A percentile compares a stretch with the other conserved stretches of the same genome.
phyloP scores from a whole-genome alignment of 1,284 basidiomycete species.

The Boletus nobilissimus region DNA sequence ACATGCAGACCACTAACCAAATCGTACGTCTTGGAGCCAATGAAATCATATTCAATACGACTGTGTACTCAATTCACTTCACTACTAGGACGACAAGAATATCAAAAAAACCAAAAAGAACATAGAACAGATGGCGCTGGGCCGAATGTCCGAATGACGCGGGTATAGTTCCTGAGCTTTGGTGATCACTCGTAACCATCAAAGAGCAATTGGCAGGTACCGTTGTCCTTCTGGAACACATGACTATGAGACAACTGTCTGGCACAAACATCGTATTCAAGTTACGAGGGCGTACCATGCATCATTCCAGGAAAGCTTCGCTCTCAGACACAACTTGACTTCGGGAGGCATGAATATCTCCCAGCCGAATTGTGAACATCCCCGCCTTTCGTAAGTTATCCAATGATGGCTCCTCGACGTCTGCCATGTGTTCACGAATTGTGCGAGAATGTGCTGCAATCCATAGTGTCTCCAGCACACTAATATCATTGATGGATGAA shows the following conservation, averaged over 20 bases:
- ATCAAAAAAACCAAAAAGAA: too few relatives aligned
- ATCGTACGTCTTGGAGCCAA: too few relatives aligned
- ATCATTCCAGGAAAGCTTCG: not conserved
- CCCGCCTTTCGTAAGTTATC: constrained; percentile 1
- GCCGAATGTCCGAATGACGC: too few relatives aligned
- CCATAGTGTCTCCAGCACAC: not conserved
- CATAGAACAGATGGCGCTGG: too few relatives aligned
- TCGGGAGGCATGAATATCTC: not conserved
- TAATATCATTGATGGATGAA: not conserved
- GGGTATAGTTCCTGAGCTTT: too few relatives aligned
- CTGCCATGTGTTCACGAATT: not conserved
- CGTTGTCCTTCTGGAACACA: too few relatives aligned
- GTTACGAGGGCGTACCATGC: not conserved
- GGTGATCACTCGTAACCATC: too few relatives aligned
- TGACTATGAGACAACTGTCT: not conserved
- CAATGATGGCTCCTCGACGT: not conserved
- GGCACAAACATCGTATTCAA: not conserved
- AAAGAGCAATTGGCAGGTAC: too few relatives aligned
- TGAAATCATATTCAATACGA: too few relatives aligned
- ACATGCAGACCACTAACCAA: too few relatives aligned
- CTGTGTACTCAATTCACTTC: too few relatives aligned
- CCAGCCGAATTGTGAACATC: constrained; percentile 3
- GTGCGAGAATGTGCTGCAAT: not conserved
- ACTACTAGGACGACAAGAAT: too few relatives aligned
- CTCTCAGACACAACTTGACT: not conserved